phyloP scores from a whole-genome alignment of 495 filamentous ascomycete genomes.

The Aspergillus cavernicola region DNA sequence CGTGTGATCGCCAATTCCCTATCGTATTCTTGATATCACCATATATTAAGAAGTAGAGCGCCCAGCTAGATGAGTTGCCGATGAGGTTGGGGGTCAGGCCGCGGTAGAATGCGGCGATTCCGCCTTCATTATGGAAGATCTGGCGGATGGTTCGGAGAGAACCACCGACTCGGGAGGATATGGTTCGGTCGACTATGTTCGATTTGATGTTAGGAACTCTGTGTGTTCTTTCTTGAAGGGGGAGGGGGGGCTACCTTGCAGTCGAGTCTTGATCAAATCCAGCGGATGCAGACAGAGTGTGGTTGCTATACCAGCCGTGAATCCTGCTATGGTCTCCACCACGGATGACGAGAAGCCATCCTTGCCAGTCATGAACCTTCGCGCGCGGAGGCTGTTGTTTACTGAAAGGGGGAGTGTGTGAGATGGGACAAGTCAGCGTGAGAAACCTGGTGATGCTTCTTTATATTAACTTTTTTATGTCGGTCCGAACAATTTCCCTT shows the following conservation, averaged over 20 bases:
- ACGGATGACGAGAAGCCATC: constrained; percentile 65
- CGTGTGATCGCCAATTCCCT: constrained; percentile 20
- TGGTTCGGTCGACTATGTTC: constrained; percentile 40
- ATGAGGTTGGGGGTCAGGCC: constrained; percentile 86
- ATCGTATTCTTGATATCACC: constrained; percentile 53
- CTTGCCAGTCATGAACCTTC: constrained; percentile 44
- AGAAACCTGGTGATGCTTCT: no score
- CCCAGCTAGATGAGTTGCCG: constrained; percentile 89
- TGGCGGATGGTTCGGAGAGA: constrained; percentile 53
- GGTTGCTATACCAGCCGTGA: constrained; percentile 80
- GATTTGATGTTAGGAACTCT: not conserved
- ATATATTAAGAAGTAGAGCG: constrained; percentile 80
- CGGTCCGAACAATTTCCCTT: constrained; percentile 5
- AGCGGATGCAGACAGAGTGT: constrained; percentile 72
- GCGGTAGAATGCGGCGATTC: constrained; percentile 71
- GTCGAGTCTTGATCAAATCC: constrained; percentile 91
- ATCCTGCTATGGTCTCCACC: constrained; percentile 86
- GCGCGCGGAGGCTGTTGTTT: not conserved
- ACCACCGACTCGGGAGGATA: constrained; percentile 43
- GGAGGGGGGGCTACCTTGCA: constrained; percentile 61
- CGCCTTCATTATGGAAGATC: constrained; percentile 56
- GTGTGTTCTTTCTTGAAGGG: not conserved
- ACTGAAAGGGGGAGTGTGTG: not conserved
- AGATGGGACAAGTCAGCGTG: no score
- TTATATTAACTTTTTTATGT: not conserved